Base-by-base conservation (phyloP, 495 filamentous ascomycete genomes). In the Pseudotulostoma volvatum region DNA sequence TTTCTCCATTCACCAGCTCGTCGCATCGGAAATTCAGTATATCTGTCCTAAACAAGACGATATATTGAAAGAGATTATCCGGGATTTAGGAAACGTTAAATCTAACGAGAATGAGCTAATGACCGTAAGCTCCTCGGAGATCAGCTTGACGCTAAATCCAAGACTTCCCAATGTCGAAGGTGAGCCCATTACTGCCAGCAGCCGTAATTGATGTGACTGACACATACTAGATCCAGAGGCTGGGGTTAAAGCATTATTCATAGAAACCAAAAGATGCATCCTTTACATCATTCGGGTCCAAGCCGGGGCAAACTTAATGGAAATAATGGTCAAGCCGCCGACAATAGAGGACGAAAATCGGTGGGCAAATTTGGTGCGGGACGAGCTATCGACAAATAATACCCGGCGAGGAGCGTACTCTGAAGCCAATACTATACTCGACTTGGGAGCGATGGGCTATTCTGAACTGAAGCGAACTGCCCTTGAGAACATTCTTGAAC, bases 231-330 rank as follows among this genome's bases (percentile, higher is more conserved):
- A 96, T 52, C 88, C 92, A 7, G 86, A 95, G 47, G 85, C 81
- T 3, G 81, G 90, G 34, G 62, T 90, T 32, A 94, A 94, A 53
- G 72, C 86, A 2, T 63, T 99, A 7, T 92, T 95, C 51, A 94
- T 93, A 75, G 90, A 96, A 60, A 95, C 92, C 2, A 99, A 99
- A 56, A 73, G 90, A 42, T 93, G 90, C 55, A 79, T 99, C 40
- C 68, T 99, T 39, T 99, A 96, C 57, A 93, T 99, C 53, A 96
- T 99, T 49, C 77, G 90, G 33, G 81, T 99, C 13, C 90, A 99
- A 56, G 79, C 81, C 3, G 90, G 90, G n/a, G 55, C 74, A 30
- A 93, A 88, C 49, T 66, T 99, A 28, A 78, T 94, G 67, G 86
- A 95, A 39, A 92, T 99, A 42, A 79, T 99, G 53, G 81, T 94